Evolutionary conservation across 2,329 filamentous ascomycete genomes (phyloP), one percentile per base, ranked within the genome.

Genomic region (Colletotrichum sp.): DNA sequence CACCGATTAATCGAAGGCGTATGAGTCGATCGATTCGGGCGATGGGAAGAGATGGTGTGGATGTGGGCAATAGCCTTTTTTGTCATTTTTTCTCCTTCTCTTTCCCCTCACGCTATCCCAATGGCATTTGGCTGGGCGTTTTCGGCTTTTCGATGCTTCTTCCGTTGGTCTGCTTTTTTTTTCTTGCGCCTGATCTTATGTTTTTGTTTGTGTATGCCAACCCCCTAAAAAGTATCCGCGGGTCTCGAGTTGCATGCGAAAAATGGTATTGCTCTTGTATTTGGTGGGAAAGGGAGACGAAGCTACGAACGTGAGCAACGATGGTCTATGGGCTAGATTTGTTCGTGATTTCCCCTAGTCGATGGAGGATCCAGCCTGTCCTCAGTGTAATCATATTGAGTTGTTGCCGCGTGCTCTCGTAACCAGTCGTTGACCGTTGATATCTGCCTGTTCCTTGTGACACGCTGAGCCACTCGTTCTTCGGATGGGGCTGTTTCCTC

Each of bases 121-220:
- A 73, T 75, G 71, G 77, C 69, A 71, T 67, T 52, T 74, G 71
- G 63, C 72, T 71, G 69, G 76, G 78, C 78, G 78, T 79, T 78
- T 70, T 72, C 74, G 77, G 67, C 55, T 64, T 64, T 64, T 72
- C 30, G 32, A 16, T 69, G 69, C 67, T 66, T 66, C 67, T 66
- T 65, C 16, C 18, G 70, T 61, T 34, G 39, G 52, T 69, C 55
- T 59, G 71, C 30, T 60, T 65, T 59, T 68, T 52, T 55, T 13
- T 60, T n/a, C 13, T 36, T 36, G 34, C 36, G 74, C 59, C 28
- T 67, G 21, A 24, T 60, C 15, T 63, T 32, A 8, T 65, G 57
- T 55, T 55, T 28, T 28, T 63, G 32, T 66, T 28, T 30, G 43
- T 57, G 57, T 75, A 60, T 67, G 70, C 63, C 69, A 36, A 21